phyloP scores from a whole-genome alignment of 768 basidiomycete species.

The Lactarius evosmus region DNA sequence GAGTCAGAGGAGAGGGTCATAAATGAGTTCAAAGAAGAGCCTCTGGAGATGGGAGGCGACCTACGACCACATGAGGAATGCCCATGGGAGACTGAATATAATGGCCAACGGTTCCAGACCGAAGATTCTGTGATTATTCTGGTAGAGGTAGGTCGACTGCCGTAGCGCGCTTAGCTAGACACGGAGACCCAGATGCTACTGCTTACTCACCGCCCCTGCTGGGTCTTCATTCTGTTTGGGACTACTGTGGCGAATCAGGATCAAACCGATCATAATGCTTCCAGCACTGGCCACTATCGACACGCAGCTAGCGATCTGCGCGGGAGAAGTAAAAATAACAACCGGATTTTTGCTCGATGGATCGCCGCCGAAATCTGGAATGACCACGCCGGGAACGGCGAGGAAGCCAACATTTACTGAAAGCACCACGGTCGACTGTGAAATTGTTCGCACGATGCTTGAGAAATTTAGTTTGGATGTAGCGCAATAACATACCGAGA shows the following conservation, averaged over 20 bases:
- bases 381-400: conserved; percentile 33
- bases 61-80: conserved; percentile 57
- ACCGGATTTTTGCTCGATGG: not conserved
- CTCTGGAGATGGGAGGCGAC: conserved; percentile 28
- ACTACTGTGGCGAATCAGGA: conserved; percentile 44
- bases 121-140: not conserved
- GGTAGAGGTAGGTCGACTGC: conserved; percentile 30
- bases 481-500: not conserved
- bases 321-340: not conserved
- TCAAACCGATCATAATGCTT: conserved; percentile 44
- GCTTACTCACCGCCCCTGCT: conserved; percentile 5
- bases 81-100: conserved; percentile 52
- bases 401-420: conserved; percentile 36
- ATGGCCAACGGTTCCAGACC: conserved; percentile 39
- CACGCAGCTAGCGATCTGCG: conserved; percentile 43
- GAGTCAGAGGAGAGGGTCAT: not conserved
- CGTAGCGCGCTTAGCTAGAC: not conserved
- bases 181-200: not conserved
- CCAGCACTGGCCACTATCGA: conserved; percentile 49
- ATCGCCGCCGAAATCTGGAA: not conserved
- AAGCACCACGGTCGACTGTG: conserved; percentile 35
- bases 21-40: no score
- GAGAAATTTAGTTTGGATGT: not conserved
- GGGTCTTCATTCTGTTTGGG: conserved; percentile 36
- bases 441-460: not conserved